These are phyloP conservation scores for Podaxis sp. DNA, from an alignment of 768 basidiomycete genomes.

Conservation along the genomic window DNA sequence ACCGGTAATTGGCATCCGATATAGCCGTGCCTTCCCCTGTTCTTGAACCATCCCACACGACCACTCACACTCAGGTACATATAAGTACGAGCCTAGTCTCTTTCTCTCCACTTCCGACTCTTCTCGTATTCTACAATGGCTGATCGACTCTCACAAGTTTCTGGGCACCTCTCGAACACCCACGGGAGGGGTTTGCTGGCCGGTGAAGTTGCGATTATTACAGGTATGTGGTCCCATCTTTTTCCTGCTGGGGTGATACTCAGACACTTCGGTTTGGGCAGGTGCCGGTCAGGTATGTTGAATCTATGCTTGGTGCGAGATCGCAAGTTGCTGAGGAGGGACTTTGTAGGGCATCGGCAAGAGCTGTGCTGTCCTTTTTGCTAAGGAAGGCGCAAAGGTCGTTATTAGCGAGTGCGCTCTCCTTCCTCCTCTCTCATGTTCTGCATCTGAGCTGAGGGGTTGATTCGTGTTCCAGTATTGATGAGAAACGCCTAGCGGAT, in stretches of 20 bases:
- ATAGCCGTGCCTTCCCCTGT: not conserved
- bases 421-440: constrained; percentile 3
- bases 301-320: not conserved
- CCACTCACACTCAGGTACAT: not conserved
- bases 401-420: constrained; percentile 73
- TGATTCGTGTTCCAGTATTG: constrained; percentile 47
- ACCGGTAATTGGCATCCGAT: not conserved
- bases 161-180: constrained; percentile 62
- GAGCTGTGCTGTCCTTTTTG: constrained; percentile 72
- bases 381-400: constrained; percentile 83
- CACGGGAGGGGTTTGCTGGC: constrained; percentile 58
- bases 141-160: constrained; percentile 63
- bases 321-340: constrained; percentile 7
- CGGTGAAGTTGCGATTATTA: constrained; percentile 84
- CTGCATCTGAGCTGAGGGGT: no score
- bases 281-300: constrained; percentile 71
- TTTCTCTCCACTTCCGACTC: not conserved
- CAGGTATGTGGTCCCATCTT: constrained; percentile 46
- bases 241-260: not conserved
- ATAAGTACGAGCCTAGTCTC: not conserved
- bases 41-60: not conserved
- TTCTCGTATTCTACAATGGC: constrained; percentile 35
- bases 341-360: constrained; percentile 69
- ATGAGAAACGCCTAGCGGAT: constrained; percentile 60
- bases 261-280: constrained; percentile 21